These are phyloP conservation scores for Scheffersomyces segobiensis DNA, from an alignment of 1,139 yeast genomes.

Conservation along the genomic window DNA sequence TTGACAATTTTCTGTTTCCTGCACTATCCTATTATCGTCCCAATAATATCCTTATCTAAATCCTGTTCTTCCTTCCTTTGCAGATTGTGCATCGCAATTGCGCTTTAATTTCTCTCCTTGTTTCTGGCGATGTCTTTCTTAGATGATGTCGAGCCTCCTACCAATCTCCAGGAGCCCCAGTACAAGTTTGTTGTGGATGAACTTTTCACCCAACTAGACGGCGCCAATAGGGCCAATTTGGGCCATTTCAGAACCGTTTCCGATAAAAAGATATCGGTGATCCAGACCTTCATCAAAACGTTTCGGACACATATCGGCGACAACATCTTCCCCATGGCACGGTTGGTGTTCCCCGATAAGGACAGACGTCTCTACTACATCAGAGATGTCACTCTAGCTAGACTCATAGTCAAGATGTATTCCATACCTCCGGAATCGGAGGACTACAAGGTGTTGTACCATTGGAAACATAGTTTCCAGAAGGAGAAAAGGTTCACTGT, in stretches of 20 bases:
- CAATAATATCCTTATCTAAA: neutral
- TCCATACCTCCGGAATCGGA: slow-evolving; percentile 36
- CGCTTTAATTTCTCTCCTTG: neutral
- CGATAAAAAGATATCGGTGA: slow-evolving; percentile 31
- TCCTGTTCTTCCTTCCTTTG: neutral
- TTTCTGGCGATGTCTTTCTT: slow-evolving; percentile 12
- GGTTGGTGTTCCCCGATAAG: slow-evolving; percentile 63
- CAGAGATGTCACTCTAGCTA: slow-evolving; percentile 51
- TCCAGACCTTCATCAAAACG: slow-evolving; percentile 50
- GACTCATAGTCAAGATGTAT: slow-evolving; percentile 38
- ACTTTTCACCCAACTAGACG: slow-evolving; percentile 34
- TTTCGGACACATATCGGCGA: slow-evolving; percentile 71
- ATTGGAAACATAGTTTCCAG: slow-evolving; percentile 44
- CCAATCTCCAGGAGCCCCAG: slow-evolving; percentile 15
- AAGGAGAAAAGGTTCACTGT: slow-evolving; percentile 25
- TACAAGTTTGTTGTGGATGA: slow-evolving; percentile 32
- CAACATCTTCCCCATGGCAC: slow-evolving; percentile 67
- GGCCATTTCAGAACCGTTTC: slow-evolving; percentile 29
- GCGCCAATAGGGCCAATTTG: slow-evolving; percentile 25
- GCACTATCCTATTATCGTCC: neutral
- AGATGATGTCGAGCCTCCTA: slow-evolving; percentile 8
- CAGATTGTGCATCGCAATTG: neutral
- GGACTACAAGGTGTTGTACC: slow-evolving; percentile 33
- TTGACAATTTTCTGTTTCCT: too few species aligned
- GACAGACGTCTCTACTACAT: slow-evolving; percentile 56